Base-by-base conservation (phyloP, 257 asterid genomes). In the Solanum acaule region DNA sequence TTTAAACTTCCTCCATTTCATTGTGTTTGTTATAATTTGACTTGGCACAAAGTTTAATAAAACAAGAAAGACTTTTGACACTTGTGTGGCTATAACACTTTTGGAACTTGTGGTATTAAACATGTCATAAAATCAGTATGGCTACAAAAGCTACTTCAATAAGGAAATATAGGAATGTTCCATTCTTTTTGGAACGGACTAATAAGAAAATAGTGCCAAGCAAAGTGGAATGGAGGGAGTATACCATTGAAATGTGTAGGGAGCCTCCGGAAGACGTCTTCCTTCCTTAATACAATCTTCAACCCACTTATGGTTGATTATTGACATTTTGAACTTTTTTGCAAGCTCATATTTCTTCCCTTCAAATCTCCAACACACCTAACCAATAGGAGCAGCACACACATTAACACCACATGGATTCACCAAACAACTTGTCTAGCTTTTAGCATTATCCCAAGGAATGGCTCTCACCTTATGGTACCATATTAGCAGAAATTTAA, bases 251-350 rank as follows among this genome's bases (percentile, higher is more conserved):
- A 83, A 90, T 68, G 91, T 91, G 90, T 93, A 96, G 0, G 95
- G 95, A 37, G 85, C 88, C 93, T 92, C 99, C 0, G 93, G 87
- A 88, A 96, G 93, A 61, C 94, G 94, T 84, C 88, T 92, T 56
- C 98, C 96, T 77, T 91, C 87, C 91, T 88, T 94, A 37, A 92
- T 86, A 86, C 99, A 97, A 78, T 95, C 98, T 92, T 97, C 99
- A 83, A 97, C 67, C 99, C 99, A 97, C 83, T 94, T 90, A 88
- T 97, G 98, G 88, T 96, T 97, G 89, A 96, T 96, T 56, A 94
- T 88, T 27, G 52, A 70, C 7, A 89, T 93, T 61, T 91, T 91
- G 8, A 93, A 88, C 89, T 90, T 91, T 87, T 65, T 88, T 2
- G 90, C 90, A 27, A 88, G 88, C 63, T 84, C 90, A 63, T 68